Evolutionary conservation across 1,284 basidiomycete genomes (phyloP), one percentile per base, ranked within the genome.

Genomic region (Malassezia brasiliensis): DNA sequence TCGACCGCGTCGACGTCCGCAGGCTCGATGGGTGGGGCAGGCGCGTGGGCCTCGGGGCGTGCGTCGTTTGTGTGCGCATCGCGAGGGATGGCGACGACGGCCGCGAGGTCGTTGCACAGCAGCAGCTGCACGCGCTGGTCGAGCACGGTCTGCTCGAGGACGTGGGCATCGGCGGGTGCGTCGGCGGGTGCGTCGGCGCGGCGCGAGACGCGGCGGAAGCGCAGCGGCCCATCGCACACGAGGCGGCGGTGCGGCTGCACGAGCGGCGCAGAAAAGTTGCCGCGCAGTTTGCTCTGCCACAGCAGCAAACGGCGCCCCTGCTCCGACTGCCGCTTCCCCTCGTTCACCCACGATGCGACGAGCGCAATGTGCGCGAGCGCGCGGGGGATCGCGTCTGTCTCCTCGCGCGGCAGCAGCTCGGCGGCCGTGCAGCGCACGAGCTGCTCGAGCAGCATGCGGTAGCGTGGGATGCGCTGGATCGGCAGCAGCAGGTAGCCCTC

Each of bases 381-480:
- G 4, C 48, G 61, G 8, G 57, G 49, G 2, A 68, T 52, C 4
- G 62, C 55, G 34, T 63, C 61, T 25, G 52, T 31, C n/a, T 64
- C 55, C 5, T 20, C 22, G 17, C 58, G 59, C 3, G 56, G 22
- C 10, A 71, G 52, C 22, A 60, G 60, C 35, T 49, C 15, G 10
- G 60, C 51, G 28, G 62, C 59, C 22, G 69, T 72, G 46, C 65
- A 64, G 31, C 60, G 61, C 34, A 65, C 63, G n/a, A 74, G 60
- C 46, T 74, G 67, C 46, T 72, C 70, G 17, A 74, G 58, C 32
- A 98, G 79, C 58, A 99, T 78, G 64, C 87, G 85, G 78, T 99
- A 99, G 19, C 93, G 84, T 12, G 94, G 94, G 68, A 99, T 87
- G 47, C 93, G 84, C 76, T 99, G 93, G 22, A 99, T 86, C 34